Evolutionary conservation across 257 asterid genomes (phyloP), one percentile per base, ranked within the genome.

Genomic region (Solanum corneliomulleri): DNA sequence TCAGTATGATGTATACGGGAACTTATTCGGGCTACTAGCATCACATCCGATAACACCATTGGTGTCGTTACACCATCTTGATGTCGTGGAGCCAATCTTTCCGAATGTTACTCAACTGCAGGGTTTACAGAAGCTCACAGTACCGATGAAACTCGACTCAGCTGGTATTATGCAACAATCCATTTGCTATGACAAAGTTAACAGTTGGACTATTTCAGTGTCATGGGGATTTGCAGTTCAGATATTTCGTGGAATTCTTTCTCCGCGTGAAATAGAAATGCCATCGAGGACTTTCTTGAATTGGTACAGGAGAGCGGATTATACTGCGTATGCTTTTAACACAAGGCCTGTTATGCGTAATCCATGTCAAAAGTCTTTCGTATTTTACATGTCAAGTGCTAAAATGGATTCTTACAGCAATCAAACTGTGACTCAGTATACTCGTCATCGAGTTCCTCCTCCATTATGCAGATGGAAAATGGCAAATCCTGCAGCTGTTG

Each of bases 161-260:
- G 98, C 99, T 7, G 94, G 93, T 58, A 91, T 96, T 12, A 90
- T 96, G 91, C 99, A 96, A 84, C 99, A 96, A 87, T 96, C 99
- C 87, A 95, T 96, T 84, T 95, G 99, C 91, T 96, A 96, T 42
- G 94, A 94, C 92, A 91, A 86, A 76, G 18, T 71, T 27, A 90
- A 90, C 8, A 35, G 88, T 68, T 95, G 97, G 98, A 92, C 97
- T 2, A 80, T 96, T 18, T 96, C 99, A 0, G 98, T 96, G 2
- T 96, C 99, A 0, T 96, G 99, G 99, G 99, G 99, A 25, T 96
- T 90, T 21, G 95, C 98, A 1, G 92, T 96, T 80, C 98, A 94
- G 88, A 90, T 96, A 86, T 91, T 94, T 47, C 94, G 99, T 3
- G 98, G 99, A 29, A 52, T 95, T 29, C 69, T 96, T 85, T 94